Evolutionary conservation across 345 rosid species (phyloP).

Genomic region (Salix brachista): DNA sequence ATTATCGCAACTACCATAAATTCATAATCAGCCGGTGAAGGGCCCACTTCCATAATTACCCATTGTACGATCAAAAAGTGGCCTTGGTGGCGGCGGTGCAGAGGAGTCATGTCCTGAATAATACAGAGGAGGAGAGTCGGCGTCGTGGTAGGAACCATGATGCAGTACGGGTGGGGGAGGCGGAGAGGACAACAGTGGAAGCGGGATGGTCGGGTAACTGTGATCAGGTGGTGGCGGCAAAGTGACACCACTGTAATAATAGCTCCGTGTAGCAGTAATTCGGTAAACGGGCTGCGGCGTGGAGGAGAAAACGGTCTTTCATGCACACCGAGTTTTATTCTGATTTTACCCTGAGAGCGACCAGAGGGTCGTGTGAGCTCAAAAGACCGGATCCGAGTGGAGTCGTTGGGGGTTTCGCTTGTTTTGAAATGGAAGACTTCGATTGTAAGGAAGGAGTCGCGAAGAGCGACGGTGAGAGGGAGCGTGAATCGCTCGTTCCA

Average conservation of each 20-base stretch:
- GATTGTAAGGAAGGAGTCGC: conserved; percentile 34
- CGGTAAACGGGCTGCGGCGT: conserved; percentile 23
- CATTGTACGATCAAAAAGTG: conserved; percentile 18
- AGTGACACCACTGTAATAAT: conserved; percentile 26
- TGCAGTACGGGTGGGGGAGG: conserved; percentile 9
- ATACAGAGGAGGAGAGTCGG: conserved; percentile 13
- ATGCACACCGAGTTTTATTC: conserved; percentile 40
- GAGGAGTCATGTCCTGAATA: conserved; percentile 17
- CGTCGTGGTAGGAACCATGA: conserved; percentile 27
- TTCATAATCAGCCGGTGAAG: conserved; percentile 44
- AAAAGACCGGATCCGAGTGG: conserved; percentile 22
- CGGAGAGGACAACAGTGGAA: conserved; percentile 26
- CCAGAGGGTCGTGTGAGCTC: conserved; percentile 50
- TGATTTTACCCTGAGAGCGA: conserved; percentile 58
- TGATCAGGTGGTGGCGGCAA: conserved; percentile 13
- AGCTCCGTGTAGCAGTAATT: conserved; percentile 22
- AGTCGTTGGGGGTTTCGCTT: conserved; percentile 42
- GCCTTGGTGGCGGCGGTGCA: conserved; percentile 22
- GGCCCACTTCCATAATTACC: conserved; percentile 26
- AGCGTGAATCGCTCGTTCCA: conserved; percentile 44
- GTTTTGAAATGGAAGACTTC: conserved; percentile 59
- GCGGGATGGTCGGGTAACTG: conserved; percentile 9
- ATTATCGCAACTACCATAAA: conserved; percentile 23
- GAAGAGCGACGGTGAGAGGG: conserved; percentile 24
- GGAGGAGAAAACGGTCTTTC: conserved; percentile 30